Evolutionary conservation across 768 basidiomycete genomes (phyloP).

Genomic region (Cubamyces lactineus): DNA sequence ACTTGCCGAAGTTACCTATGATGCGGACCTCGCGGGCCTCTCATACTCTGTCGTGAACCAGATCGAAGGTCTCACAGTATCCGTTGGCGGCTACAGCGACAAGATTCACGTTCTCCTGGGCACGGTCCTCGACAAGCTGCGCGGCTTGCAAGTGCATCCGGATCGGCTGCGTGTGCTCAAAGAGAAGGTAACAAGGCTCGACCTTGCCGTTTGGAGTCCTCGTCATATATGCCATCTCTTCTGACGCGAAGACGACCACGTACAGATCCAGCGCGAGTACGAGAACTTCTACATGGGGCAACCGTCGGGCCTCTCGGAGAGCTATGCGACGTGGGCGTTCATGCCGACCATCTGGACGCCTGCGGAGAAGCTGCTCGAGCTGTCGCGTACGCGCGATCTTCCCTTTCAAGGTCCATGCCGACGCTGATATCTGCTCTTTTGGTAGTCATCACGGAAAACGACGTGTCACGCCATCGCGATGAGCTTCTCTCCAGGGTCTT

Average conservation of each 20-base stretch:
- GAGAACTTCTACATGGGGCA: slow-evolving; percentile 46
- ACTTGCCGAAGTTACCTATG: slow-evolving; percentile 55
- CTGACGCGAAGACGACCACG: too few relatives aligned
- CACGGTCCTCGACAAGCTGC: slow-evolving; percentile 46
- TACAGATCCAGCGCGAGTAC: slow-evolving; percentile 41
- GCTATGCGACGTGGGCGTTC: slow-evolving; percentile 43
- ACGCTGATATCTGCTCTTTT: neutral
- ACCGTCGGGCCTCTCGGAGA: slow-evolving; percentile 37
- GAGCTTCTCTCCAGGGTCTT: slow-evolving; percentile 44
- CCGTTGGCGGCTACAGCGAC: slow-evolving; percentile 54
- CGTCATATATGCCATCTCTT: too few relatives aligned
- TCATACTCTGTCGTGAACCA: slow-evolving; percentile 39
- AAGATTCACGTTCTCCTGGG: slow-evolving; percentile 50
- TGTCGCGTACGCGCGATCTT: slow-evolving; percentile 40
- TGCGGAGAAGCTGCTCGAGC: slow-evolving; percentile 42
- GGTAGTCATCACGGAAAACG: slow-evolving; percentile 45
- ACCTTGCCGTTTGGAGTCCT: too few relatives aligned
- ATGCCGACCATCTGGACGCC: slow-evolving; percentile 46
- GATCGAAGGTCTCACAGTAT: slow-evolving; percentile 42
- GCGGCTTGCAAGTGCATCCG: slow-evolving; percentile 41
- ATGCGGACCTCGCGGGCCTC: slow-evolving; percentile 55
- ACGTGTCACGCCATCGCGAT: slow-evolving; percentile 44
- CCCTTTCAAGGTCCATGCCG: neutral
- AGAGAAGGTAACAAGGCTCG: slow-evolving; percentile 43
- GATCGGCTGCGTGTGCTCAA: slow-evolving; percentile 47